Base-by-base conservation (phyloP, 176 grass and related monocot species). In the Tuctoria greenei region DNA sequence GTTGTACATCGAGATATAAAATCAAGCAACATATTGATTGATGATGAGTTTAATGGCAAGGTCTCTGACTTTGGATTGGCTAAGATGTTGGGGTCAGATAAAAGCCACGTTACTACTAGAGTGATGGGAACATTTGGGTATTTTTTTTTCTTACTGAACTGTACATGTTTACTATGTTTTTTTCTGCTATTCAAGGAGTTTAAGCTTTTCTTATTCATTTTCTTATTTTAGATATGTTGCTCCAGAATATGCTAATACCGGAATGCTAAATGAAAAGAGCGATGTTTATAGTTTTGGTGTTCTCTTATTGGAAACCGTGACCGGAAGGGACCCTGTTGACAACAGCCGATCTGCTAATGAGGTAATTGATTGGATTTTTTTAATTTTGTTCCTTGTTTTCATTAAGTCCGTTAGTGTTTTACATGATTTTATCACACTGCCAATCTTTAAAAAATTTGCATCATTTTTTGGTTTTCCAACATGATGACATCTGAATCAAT, bases 91-190 rank as follows among this genome's bases (percentile, higher is more conserved):
- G 96, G 89, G 4, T 94, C 96, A 21, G 96, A 90, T 74, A 92
- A 99, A 85, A 99, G 96, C 77, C 85, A 99, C 51, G 83, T 99
- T 69, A 90, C 92, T 15, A 99, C 96, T 83, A 87, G 96, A 88
- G 96, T 99, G 44, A 99, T 99, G 95, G 95, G 95, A 61, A 99
- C 95, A 73, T 99, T 99, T 80, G 95, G 95, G 95, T 90, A 81
- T 67, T 67, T 8, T 63, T 79, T 12, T 56, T 25, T 70, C 49
- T 37, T 37, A 23, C 42, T 67, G 20, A 61, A 42, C 26, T 11
- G 7, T 44, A 10, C 31, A 36, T 63, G 50, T 36, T 10, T 43
- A 71, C 55, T 35, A 63, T 23, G 25, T 7, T 73, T 67, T 77
- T 84, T 24, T 6, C 45, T 28, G 23, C 40, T 27, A 26, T 59